Percentiles rank a stretch among this genome's conserved stretches.
Conservation (phyloP, 805 yeast genomes). For the Saccharomyces kudriavzevii region DNA sequence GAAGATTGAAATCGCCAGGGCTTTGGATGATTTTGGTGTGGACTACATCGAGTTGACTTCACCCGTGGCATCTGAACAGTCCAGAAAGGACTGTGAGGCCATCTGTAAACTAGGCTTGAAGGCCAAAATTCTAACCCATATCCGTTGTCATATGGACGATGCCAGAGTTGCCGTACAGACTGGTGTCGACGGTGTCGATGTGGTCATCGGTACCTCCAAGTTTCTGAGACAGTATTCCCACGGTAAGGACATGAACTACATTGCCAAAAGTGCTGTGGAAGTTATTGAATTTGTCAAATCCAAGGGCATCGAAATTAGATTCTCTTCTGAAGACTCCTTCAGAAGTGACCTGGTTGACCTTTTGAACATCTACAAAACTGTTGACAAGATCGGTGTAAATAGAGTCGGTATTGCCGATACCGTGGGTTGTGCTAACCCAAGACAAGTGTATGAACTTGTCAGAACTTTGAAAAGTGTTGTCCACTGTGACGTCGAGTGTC, state of each 20-base stretch:
- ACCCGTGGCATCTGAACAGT: conserved; percentile 95
- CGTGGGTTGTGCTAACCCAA: conserved; percentile 97
- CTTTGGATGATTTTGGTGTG: conserved; percentile 94
- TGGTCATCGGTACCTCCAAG: conserved; percentile 94
- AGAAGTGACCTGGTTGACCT: conserved; percentile 93
- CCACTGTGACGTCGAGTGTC: conserved; percentile 95
- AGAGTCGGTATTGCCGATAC: conserved; percentile 99
- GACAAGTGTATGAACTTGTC: conserved; percentile 95
- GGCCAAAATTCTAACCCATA: conserved; percentile 93
- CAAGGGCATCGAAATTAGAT: conserved; percentile 92
- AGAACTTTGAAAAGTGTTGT: conserved; percentile 89
- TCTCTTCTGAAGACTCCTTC: conserved; percentile 94
- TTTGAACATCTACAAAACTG: conserved; percentile 91
- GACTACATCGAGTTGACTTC: conserved; percentile 98
- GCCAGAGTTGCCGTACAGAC: conserved; percentile 95
- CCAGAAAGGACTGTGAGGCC: conserved; percentile 90
- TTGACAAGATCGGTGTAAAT: conserved; percentile 94
- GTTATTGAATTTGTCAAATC: conserved; percentile 95
- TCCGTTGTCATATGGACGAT: conserved; percentile 98
- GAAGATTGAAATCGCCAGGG: conserved; percentile 94
- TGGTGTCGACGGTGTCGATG: conserved; percentile 98
- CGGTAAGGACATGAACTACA: conserved; percentile 97
- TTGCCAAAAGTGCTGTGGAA: conserved; percentile 90
- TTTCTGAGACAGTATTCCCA: conserved; percentile 90
- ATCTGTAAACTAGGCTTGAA: conserved; percentile 96